Base-by-base conservation (phyloP, 768 basidiomycete species). In the Mycena alexandri region DNA sequence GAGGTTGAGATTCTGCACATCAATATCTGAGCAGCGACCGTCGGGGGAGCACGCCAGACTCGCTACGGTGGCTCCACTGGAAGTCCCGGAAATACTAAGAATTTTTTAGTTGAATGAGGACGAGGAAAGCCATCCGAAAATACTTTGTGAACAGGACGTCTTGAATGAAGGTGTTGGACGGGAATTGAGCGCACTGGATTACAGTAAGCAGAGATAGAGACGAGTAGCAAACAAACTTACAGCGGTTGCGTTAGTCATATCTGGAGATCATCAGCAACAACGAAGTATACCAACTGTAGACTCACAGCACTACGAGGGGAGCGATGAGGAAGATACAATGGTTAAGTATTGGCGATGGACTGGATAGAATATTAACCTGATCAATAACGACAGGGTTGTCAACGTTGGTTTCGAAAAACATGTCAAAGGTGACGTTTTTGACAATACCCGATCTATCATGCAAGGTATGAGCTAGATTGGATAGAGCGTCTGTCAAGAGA, bases 321-420 rank as follows among this genome's bases (percentile, higher is more conserved):
- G 12, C 13, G 43, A 25, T 2, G 19, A 21, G 29, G 12, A 19
- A 34, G 14, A 38, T 2, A 38, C 38, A 38, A 29, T 29, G 29
- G 24, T 14, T 38, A 5, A 54, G 21, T 54, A 21, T n/a, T 54
- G 8, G 22, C 38, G 13, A 42, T 21, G 16, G 5, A n/a, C 16
- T 29, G n/a, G 22, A 21, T 46, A 6, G 6, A 17, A 5, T 5
- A 42, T 7, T 51, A 2, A 51, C 48, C 50, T 61, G 84, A 68
- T 87, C 86, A 63, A 90, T 87, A 53, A 88, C 75, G 36, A 90
- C 77, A 7, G 90, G 89, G 68, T 86, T 81, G 67, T 89, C 87
- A 48, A 88, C 86, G 44, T 87, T 84, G 55, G 76, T 80, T 61
- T 86, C 85, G n/a, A 80, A 60, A 74, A 88, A 88, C 65, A 81